Conservation (phyloP, 768 basidiomycete genomes). For the Tricholomella constricta region DNA sequence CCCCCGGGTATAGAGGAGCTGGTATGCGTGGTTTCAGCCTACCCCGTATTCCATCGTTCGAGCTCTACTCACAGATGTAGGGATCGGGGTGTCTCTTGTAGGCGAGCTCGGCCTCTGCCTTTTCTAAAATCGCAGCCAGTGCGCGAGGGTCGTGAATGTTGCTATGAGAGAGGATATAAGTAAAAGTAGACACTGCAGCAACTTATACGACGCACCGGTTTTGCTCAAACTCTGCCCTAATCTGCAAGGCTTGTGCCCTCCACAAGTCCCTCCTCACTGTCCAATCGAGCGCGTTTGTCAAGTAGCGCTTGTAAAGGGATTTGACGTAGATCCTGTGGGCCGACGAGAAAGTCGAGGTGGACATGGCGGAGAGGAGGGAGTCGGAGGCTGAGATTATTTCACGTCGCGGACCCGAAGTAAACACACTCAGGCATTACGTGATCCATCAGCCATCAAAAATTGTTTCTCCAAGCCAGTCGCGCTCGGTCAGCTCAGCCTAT, state of each 20-base stretch:
- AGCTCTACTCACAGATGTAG: slow-evolving; percentile 73
- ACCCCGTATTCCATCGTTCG: slow-evolving; percentile 1
- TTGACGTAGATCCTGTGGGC: slow-evolving; percentile 86
- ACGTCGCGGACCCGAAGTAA: not conserved
- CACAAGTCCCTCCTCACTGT: slow-evolving; percentile 82
- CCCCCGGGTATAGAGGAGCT: slow-evolving; percentile 86
- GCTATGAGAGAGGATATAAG: slow-evolving; percentile 38
- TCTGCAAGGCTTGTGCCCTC: slow-evolving; percentile 81
- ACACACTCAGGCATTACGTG: slow-evolving; percentile 1
- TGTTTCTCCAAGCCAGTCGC: slow-evolving; percentile 11
- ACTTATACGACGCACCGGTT: slow-evolving; percentile 65
- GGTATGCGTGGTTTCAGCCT: slow-evolving; percentile 9
- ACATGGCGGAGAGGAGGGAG: slow-evolving; percentile 40
- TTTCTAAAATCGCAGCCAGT: slow-evolving; percentile 72
- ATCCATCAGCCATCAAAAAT: slow-evolving; percentile 21
- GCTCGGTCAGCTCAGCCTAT: slow-evolving; percentile 11
- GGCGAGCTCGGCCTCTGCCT: slow-evolving; percentile 77
- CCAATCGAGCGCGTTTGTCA: slow-evolving; percentile 92
- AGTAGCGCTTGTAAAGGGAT: slow-evolving; percentile 84
- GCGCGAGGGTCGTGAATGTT: slow-evolving; percentile 85
- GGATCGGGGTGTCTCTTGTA: slow-evolving; percentile 84
- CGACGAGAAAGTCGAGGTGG: slow-evolving; percentile 63
- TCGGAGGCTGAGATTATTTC: slow-evolving; percentile 10
- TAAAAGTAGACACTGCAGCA: not conserved
- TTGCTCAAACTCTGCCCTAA: slow-evolving; percentile 90